Percentiles rank a stretch among this genome's conserved stretches.
phyloP scores from a whole-genome alignment of 768 basidiomycete genomes.

The Podaxis sp. region DNA sequence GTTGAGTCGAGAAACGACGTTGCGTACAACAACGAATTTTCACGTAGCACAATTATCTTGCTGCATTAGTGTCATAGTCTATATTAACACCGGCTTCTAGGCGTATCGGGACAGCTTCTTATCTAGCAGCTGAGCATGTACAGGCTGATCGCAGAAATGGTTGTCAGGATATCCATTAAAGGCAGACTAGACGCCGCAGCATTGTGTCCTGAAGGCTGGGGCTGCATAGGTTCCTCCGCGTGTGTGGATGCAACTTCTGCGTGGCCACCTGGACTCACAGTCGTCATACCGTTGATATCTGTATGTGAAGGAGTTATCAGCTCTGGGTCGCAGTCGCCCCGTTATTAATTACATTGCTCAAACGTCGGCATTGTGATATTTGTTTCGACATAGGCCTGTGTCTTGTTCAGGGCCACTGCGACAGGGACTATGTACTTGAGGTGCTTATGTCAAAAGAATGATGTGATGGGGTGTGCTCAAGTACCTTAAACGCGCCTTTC shows the following conservation, averaged over 20 bases:
- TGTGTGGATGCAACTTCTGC: neutral
- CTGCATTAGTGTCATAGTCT: neutral
- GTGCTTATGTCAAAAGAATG: neutral
- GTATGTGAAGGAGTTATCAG: too few species aligned
- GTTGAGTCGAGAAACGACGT: too few species aligned
- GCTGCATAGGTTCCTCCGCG: neutral
- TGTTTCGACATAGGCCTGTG: constrained; percentile 48
- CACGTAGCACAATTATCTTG: too few species aligned
- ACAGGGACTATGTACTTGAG: constrained; percentile 47
- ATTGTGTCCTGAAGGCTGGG: neutral
- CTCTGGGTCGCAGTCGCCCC: neutral
- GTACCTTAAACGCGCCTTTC: constrained; percentile 40
- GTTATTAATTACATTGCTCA: constrained; percentile 35
- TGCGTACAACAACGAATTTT: too few species aligned
- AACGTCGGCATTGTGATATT: constrained; percentile 40
- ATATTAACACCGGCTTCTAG: too few species aligned
- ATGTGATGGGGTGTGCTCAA: neutral
- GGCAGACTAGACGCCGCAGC: neutral
- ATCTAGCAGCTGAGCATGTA: neutral
- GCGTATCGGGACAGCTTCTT: neutral
- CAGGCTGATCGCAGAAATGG: neutral
- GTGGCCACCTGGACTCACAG: neutral
- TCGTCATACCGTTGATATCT: constrained; percentile 5
- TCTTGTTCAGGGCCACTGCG: constrained; percentile 45
- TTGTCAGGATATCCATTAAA: neutral